Percentiles rank a stretch among this genome's conserved stretches.
phyloP scores from a whole-genome alignment of 164 flowering plant species.

The Malania oleifera region DNA sequence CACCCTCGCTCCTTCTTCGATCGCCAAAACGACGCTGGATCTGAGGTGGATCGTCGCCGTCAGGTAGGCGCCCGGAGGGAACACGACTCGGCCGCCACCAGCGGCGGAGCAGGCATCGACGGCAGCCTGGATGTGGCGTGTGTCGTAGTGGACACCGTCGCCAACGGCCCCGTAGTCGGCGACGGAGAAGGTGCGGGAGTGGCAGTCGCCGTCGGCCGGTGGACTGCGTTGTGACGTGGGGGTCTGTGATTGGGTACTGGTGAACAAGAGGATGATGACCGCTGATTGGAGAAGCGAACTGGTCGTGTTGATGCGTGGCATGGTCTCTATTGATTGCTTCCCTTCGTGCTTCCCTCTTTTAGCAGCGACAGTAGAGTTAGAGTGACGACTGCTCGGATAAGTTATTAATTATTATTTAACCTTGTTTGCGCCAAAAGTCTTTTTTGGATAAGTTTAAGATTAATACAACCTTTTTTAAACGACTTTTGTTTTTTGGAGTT shows the following conservation, averaged over 20 bases:
- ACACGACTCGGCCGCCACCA: conserved; percentile 48
- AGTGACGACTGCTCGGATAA: too few relatives aligned
- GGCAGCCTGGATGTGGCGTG: conserved; percentile 70
- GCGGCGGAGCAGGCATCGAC: conserved; percentile 55
- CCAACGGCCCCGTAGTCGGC: conserved; percentile 81
- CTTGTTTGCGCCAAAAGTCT: too few relatives aligned
- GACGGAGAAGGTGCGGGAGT: conserved; percentile 43
- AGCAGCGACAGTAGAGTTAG: too few relatives aligned
- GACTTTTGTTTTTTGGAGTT: too few relatives aligned
- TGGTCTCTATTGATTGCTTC: too few relatives aligned
- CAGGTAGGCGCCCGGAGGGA: conserved; percentile 65
- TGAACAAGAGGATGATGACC: not conserved
- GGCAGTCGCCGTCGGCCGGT: not conserved
- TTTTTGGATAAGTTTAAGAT: too few relatives aligned
- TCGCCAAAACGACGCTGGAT: conserved; percentile 55
- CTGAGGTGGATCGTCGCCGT: conserved; percentile 64
- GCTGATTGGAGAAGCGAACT: conserved; percentile 11
- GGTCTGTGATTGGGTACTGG: conserved; percentile 29
- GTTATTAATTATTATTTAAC: too few relatives aligned
- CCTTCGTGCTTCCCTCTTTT: too few relatives aligned
- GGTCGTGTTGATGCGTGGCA: not conserved
- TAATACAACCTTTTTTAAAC: too few relatives aligned
- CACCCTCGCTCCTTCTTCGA: conserved; percentile 48
- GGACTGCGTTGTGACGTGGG: conserved; percentile 27
- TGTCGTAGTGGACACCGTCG: conserved; percentile 70